These are phyloP conservation scores for Nicotiana noctiflora DNA, from an alignment of 257 asterid species.

Conservation along the genomic window DNA sequence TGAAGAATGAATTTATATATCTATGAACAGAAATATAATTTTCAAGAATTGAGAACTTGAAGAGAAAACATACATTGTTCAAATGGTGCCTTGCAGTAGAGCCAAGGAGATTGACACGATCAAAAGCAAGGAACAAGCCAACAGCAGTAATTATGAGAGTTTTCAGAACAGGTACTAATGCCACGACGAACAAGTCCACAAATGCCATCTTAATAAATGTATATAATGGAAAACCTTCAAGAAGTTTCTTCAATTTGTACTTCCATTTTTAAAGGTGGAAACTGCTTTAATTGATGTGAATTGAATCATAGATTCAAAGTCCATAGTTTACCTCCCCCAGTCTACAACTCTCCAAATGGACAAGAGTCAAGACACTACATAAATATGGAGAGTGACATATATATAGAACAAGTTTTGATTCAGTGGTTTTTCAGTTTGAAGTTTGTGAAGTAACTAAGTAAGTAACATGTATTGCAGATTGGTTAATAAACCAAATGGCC, in stretches of 20 bases:
- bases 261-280: background rate
- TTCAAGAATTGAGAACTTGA: background rate
- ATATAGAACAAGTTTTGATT: no score
- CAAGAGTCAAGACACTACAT: background rate
- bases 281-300: background rate
- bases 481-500: background rate
- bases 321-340: background rate
- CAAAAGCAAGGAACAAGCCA: conserved; percentile 29
- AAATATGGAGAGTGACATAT: background rate
- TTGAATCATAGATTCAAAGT: background rate
- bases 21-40: no score
- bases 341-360: background rate
- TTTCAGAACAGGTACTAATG: conserved; percentile 29
- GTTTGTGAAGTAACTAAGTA: no score
- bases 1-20: no score
- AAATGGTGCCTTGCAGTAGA: conserved; percentile 21
- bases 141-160: conserved; percentile 23
- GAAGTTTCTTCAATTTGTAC: background rate
- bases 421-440: no score
- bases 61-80: conserved; percentile 19
- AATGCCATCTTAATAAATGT: conserved; percentile 9
- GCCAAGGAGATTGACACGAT: conserved; percentile 20
- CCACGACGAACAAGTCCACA: conserved; percentile 23
- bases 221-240: background rate
- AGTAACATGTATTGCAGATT: background rate